Evolutionary conservation across 805 yeast genomes (phyloP).

Genomic region (Saccharomyces paradoxus): DNA sequence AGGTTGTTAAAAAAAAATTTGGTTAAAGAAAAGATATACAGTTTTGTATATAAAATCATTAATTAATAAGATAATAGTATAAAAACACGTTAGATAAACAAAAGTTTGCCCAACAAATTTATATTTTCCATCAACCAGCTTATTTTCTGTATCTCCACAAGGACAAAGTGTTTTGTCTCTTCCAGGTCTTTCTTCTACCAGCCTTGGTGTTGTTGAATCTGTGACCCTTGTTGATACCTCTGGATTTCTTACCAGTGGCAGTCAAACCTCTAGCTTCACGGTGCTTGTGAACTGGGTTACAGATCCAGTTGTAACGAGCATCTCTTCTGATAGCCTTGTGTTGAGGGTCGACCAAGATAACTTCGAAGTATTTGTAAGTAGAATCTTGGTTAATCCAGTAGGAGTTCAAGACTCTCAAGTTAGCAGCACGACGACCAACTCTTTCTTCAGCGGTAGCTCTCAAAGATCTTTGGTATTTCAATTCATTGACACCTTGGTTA

Average conservation of each 20-base stretch:
- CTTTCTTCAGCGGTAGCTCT: slow-evolving; percentile 99
- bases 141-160: slow-evolving; percentile 98
- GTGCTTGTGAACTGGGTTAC: slow-evolving; percentile 99
- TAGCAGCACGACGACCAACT: slow-evolving; percentile 97
- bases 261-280: slow-evolving; percentile 99
- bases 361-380: slow-evolving; percentile 98
- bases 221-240: slow-evolving; percentile 99
- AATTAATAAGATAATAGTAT: background rate
- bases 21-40: background rate
- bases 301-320: slow-evolving; percentile 99
- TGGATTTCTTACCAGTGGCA: slow-evolving; percentile 94
- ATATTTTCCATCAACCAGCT: slow-evolving; percentile 16
- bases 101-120: background rate
- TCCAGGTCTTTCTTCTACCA: slow-evolving; percentile 99
- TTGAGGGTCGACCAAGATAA: slow-evolving; percentile 92
- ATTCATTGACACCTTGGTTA: slow-evolving; percentile 99
- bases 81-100: background rate
- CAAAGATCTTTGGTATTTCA: slow-evolving; percentile 97
- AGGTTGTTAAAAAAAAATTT: background rate
- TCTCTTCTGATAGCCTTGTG: slow-evolving; percentile 99
- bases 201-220: slow-evolving; percentile 94
- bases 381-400: slow-evolving; percentile 99
- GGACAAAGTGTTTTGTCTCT: slow-evolving; percentile 96
- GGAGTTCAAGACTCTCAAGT: slow-evolving; percentile 98
- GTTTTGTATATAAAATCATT: background rate